Evolutionary conservation across 345 rosid genomes (phyloP).

Genomic region (Citrus cavaleriei): DNA sequence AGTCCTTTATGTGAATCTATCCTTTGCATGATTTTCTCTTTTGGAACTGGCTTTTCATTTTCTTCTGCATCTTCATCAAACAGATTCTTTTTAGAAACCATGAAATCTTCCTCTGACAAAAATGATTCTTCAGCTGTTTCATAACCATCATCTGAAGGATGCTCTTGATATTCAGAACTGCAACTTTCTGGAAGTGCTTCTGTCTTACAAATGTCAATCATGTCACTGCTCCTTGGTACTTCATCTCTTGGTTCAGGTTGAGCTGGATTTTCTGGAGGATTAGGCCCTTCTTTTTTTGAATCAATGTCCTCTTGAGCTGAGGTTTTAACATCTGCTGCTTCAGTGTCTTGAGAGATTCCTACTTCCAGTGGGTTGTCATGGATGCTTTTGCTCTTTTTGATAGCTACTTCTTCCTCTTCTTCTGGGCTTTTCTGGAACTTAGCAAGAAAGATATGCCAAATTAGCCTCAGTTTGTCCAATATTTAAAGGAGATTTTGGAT

Average conservation of each 20-base stretch:
- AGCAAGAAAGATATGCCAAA: slow-evolving; percentile 2
- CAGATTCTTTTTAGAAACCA: slow-evolving; percentile 51
- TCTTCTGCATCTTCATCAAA: slow-evolving; percentile 58
- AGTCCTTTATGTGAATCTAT: slow-evolving; percentile 77
- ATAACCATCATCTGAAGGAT: slow-evolving; percentile 57
- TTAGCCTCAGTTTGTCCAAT: slow-evolving; percentile 1
- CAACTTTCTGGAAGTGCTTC: slow-evolving; percentile 16
- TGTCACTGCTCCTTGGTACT: slow-evolving; percentile 27
- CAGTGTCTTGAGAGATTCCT: slow-evolving; percentile 20
- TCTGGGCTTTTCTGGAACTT: slow-evolving; percentile 51
- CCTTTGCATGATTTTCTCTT: slow-evolving; percentile 69
- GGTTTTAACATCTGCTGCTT: slow-evolving; percentile 20
- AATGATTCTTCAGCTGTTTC: slow-evolving; percentile 72
- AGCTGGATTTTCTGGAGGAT: slow-evolving; percentile 16
- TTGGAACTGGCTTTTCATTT: slow-evolving; percentile 46
- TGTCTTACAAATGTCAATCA: slow-evolving; percentile 12
- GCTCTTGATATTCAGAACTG: slow-evolving; percentile 7
- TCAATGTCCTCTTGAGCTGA: slow-evolving; percentile 14
- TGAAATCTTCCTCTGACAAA: slow-evolving; percentile 67
- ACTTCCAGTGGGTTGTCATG: slow-evolving; percentile 23
- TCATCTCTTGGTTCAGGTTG: slow-evolving; percentile 24
- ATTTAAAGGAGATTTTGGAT: background rate
- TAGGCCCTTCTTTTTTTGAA: slow-evolving; percentile 9
- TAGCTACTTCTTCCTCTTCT: slow-evolving; percentile 45
- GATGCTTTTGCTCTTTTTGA: slow-evolving; percentile 21